A percentile compares a stretch with the other conserved stretches of the same genome.
Evolutionary conservation across 1,139 yeast species (phyloP).

Genomic region (Diutina sp.): DNA sequence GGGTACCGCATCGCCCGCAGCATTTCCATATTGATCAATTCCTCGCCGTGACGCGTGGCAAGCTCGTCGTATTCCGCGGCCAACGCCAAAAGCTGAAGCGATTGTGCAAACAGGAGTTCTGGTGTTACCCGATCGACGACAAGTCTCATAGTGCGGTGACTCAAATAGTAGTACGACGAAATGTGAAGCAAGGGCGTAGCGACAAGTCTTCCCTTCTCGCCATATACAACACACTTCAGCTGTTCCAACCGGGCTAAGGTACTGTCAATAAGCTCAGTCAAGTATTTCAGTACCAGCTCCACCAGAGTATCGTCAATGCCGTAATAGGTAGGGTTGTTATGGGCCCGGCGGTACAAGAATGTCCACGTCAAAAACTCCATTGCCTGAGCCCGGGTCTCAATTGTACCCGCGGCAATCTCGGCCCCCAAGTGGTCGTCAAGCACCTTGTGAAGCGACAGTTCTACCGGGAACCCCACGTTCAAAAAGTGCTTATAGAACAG

Average conservation of each 20-base stretch:
- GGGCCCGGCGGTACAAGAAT: slow-evolving; percentile 82
- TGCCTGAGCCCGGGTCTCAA: slow-evolving; percentile 73
- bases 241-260: slow-evolving; percentile 57
- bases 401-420: slow-evolving; percentile 83
- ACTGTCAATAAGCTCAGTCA: slow-evolving; percentile 59
- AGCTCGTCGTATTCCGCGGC: slow-evolving; percentile 88
- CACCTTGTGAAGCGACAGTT: slow-evolving; percentile 85
- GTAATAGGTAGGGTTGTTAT: slow-evolving; percentile 90
- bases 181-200: slow-evolving; percentile 81
- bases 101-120: slow-evolving; percentile 49
- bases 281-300: slow-evolving; percentile 57
- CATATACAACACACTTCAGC: slow-evolving; percentile 58
- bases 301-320: slow-evolving; percentile 65
- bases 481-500: slow-evolving; percentile 87
- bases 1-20: slow-evolving; percentile 71
- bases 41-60: slow-evolving; percentile 94
- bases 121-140: slow-evolving; percentile 40
- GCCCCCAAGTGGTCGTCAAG: slow-evolving; percentile 95
- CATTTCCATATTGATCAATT: slow-evolving; percentile 80
- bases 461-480: slow-evolving; percentile 96
- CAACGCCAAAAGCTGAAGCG: slow-evolving; percentile 58
- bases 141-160: slow-evolving; percentile 77
- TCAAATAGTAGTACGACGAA: slow-evolving; percentile 83
- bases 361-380: slow-evolving; percentile 93
- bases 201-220: slow-evolving; percentile 33